Percentiles rank a stretch among this genome's conserved stretches.
These are phyloP conservation scores for Brassica napus DNA, from an alignment of 345 rosid genomes.

Conservation along the genomic window DNA sequence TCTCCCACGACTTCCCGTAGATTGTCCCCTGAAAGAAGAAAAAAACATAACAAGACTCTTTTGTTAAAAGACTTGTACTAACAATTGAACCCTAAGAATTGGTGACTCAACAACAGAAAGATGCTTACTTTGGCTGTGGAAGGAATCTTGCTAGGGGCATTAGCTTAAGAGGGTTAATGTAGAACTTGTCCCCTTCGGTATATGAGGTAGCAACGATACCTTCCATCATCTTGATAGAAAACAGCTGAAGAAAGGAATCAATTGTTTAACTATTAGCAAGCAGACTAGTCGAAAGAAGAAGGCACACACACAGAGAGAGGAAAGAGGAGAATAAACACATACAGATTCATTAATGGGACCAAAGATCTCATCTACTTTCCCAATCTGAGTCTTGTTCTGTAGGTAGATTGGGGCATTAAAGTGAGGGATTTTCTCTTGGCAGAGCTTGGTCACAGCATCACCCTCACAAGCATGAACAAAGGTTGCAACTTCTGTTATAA, in stretches of 20 bases:
- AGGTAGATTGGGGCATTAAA: slow-evolving; percentile 93
- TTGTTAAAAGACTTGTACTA: slow-evolving; percentile 1
- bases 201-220: slow-evolving; percentile 89
- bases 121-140: slow-evolving; percentile 83
- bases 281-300: not conserved
- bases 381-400: slow-evolving; percentile 88
- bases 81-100: not conserved
- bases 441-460: slow-evolving; percentile 87
- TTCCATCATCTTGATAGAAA: slow-evolving; percentile 91
- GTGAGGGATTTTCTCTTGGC: slow-evolving; percentile 73
- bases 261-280: not conserved
- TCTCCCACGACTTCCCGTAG: slow-evolving; percentile 45
- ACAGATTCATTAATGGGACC: slow-evolving; percentile 96
- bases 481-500: slow-evolving; percentile 77
- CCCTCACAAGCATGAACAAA: slow-evolving; percentile 91
- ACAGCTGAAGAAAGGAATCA: slow-evolving; percentile 49
- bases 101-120: not conserved
- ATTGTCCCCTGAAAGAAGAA: slow-evolving; percentile 49
- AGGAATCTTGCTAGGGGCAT: slow-evolving; percentile 85
- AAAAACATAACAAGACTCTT: not conserved
- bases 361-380: slow-evolving; percentile 91
- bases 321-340: slow-evolving; percentile 44
- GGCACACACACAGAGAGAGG: slow-evolving; percentile 34
- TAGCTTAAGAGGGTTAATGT: slow-evolving; percentile 73
- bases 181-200: slow-evolving; percentile 72